Evolutionary conservation across 495 filamentous ascomycete genomes (phyloP), one percentile per base, ranked within the genome.

Genomic region (Aspergillus asperescens): DNA sequence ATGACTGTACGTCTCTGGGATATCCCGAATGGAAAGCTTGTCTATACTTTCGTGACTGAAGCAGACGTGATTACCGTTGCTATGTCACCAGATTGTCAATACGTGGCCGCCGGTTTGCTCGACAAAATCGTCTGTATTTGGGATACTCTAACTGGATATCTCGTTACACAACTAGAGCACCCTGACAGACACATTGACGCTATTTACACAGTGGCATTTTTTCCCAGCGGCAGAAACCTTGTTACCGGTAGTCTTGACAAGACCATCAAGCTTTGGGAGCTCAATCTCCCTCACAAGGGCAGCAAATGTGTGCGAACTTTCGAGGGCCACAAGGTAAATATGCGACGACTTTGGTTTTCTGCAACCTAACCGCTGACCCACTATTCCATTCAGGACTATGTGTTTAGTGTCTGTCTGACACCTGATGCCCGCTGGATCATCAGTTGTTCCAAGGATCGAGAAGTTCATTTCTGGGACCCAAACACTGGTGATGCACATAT

Each of bases 221-320:
- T 89, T 23, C 89, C 89, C 23, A 90, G 89, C 56, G 88, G 89
- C 42, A 85, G 85, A 50, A 87, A 91, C 58, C 81, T 95, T 44
- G 88, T 95, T 62, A 90, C 86, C 62, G 89, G 89, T 50, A 90
- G 86, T 79, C 73, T 95, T 55, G 89, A 95, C 67, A 92, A 91
- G 78, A 93, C 89, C 3, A 95, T 95, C 75, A 95, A 95, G 77
- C 87, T 93, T 78, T 95, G 89, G 89, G 89, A 95, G 69, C 76
- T 95, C 37, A 80, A 77, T 22, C 79, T 85, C 25, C 81, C 87
- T 40, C 78, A 86, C 32, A 89, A 87, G 77, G 82, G 85, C 42
- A 87, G 89, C 47, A 81, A 88, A 62, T 92, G 90, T 66, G 78
- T 89, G 52, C 87, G 87, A 65, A 95, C 89, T 2, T 94, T 94